phyloP scores from a whole-genome alignment of 2,329 filamentous ascomycete species.

The Colletotrichum sp. region DNA sequence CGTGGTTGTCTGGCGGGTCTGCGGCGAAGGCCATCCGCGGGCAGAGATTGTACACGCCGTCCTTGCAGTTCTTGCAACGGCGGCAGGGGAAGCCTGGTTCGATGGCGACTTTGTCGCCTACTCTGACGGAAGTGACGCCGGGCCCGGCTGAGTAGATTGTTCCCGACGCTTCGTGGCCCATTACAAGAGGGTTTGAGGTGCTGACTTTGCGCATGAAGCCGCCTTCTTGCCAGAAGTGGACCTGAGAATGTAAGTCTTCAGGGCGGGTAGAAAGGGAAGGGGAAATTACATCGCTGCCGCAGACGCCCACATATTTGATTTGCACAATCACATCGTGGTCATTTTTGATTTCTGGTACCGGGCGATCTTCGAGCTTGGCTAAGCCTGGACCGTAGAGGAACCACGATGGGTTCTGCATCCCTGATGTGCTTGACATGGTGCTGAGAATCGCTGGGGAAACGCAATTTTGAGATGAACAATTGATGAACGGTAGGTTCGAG shows the following conservation, averaged over 20 bases:
- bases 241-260: neutral
- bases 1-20: slow-evolving; percentile 78
- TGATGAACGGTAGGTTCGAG: neutral
- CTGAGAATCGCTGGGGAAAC: neutral
- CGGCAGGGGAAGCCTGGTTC: slow-evolving; percentile 84
- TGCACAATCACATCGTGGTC: slow-evolving; percentile 26
- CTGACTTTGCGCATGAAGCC: slow-evolving; percentile 6
- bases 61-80: slow-evolving; percentile 73
- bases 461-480: neutral
- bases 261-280: neutral
- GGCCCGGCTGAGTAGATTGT: slow-evolving; percentile 69
- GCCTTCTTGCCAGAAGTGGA: slow-evolving; percentile 21
- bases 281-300: slow-evolving; percentile 28
- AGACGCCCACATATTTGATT: slow-evolving; percentile 29
- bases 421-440: neutral
- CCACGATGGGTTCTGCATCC: slow-evolving; percentile 23
- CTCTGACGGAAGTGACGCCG: slow-evolving; percentile 58
- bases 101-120: slow-evolving; percentile 78
- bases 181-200: slow-evolving; percentile 38
- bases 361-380: slow-evolving; percentile 23
- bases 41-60: slow-evolving; percentile 82
- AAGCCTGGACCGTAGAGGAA: slow-evolving; percentile 19
- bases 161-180: slow-evolving; percentile 62
- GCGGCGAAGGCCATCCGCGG: slow-evolving; percentile 81
- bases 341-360: slow-evolving; percentile 27